Conservation (phyloP, 805 yeast genomes). For the Wickerhamiella cacticola region DNA sequence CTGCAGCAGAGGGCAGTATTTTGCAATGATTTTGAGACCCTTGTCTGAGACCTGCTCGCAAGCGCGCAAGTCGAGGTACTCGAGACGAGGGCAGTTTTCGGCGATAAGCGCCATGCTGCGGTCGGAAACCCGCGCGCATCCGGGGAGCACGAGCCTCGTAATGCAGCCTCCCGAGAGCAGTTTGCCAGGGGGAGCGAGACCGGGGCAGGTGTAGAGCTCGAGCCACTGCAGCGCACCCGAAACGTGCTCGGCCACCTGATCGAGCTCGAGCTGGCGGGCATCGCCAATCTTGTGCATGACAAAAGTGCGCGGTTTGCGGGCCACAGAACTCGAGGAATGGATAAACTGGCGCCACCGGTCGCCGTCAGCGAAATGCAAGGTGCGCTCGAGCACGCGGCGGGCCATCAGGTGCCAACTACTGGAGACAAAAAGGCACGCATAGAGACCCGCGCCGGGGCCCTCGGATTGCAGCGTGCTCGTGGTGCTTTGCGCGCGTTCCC, state of each 20-base stretch:
- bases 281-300: conserved; percentile 55
- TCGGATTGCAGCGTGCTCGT: conserved; percentile 10
- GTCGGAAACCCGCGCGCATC: conserved; percentile 53
- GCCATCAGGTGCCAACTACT: conserved; percentile 51
- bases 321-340: conserved; percentile 12
- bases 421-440: conserved; percentile 58
- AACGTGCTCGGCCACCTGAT: conserved; percentile 34
- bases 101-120: conserved; percentile 42
- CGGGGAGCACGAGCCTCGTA: conserved; percentile 50
- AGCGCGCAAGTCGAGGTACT: conserved; percentile 65
- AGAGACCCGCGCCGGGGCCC: conserved; percentile 31
- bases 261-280: conserved; percentile 43
- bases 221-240: conserved; percentile 50
- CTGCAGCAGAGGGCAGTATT: conserved; percentile 43
- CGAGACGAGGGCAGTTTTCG: conserved; percentile 44
- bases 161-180: conserved; percentile 37
- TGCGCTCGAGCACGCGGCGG: conserved; percentile 41
- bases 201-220: conserved; percentile 76
- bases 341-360: conserved; percentile 36
- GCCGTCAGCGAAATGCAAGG: conserved; percentile 43
- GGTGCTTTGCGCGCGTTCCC: conserved; percentile 27
- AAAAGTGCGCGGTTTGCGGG: conserved; percentile 32
- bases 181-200: conserved; percentile 41
- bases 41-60: conserved; percentile 68
- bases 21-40: conserved; percentile 58